Evolutionary conservation across 163 green algal genomes (phyloP).

Genomic region (Chlamydomonas reinhardtii): DNA sequence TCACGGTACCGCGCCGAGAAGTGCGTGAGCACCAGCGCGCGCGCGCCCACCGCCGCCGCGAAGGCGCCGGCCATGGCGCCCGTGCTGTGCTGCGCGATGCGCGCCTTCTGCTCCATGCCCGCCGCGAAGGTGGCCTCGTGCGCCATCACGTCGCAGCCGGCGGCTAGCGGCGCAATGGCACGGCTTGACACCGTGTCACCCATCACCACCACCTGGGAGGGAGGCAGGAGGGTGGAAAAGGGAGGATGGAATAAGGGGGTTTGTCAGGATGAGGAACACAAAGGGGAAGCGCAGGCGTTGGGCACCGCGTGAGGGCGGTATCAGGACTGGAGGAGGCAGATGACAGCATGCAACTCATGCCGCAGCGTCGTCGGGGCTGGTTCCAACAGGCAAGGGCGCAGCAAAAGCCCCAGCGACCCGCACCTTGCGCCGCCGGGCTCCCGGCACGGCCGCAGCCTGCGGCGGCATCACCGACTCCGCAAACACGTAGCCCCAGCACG

Average conservation of each 20-base stretch:
- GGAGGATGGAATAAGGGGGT: too few species aligned
- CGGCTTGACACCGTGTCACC: slow-evolving; percentile 91
- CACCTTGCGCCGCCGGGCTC: slow-evolving; percentile 15
- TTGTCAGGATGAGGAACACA: too few species aligned
- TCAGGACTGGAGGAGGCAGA: too few species aligned
- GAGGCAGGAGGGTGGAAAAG: too few species aligned
- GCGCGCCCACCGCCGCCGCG: slow-evolving; percentile 78
- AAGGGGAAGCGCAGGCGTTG: too few species aligned
- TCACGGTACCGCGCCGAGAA: slow-evolving; percentile 86
- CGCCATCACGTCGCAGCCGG: slow-evolving; percentile 85
- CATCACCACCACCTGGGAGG: slow-evolving; percentile 86
- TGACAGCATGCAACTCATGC: too few species aligned
- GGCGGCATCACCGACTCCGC: neutral
- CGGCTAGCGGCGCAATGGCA: slow-evolving; percentile 75
- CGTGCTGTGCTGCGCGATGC: slow-evolving; percentile 92
- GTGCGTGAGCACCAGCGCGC: slow-evolving; percentile 92
- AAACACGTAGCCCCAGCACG: slow-evolving; percentile 86
- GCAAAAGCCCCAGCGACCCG: too few species aligned
- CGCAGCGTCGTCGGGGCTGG: too few species aligned
- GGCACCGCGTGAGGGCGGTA: too few species aligned
- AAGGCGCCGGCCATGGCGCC: slow-evolving; percentile 91
- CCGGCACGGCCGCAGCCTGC: neutral
- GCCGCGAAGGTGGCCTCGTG: slow-evolving; percentile 94
- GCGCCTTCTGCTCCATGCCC: slow-evolving; percentile 86
- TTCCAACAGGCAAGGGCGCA: too few species aligned